Evolutionary conservation across 1,284 basidiomycete genomes (phyloP).

Genomic region (Thecaphora thlaspeos): DNA sequence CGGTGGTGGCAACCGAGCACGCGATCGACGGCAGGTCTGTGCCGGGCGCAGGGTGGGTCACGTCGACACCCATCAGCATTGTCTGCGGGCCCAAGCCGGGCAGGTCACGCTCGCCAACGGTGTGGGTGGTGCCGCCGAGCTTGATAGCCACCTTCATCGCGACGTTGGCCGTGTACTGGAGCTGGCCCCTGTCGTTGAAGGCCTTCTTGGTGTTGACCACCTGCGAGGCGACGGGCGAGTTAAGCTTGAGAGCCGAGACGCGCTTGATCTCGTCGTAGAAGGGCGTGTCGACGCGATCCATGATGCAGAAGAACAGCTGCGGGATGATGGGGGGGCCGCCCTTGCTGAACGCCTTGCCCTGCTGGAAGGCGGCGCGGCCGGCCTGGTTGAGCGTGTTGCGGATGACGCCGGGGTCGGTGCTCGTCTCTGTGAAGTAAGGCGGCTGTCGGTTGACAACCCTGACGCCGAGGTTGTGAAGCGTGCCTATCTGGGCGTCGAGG

Average conservation of each 20-base stretch:
- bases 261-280: slow-evolving; percentile 60
- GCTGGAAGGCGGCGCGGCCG: slow-evolving; percentile 9
- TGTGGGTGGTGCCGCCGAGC: slow-evolving; percentile 61
- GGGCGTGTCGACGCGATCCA: slow-evolving; percentile 40
- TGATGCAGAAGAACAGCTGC: slow-evolving; percentile 38
- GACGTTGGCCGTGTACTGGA: slow-evolving; percentile 61
- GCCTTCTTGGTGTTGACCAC: slow-evolving; percentile 43
- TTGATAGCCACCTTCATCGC: slow-evolving; percentile 58
- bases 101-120: slow-evolving; percentile 36
- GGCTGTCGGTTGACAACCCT: slow-evolving; percentile 6
- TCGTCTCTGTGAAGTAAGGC: slow-evolving; percentile 6
- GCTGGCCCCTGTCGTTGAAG: slow-evolving; percentile 42
- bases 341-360: slow-evolving; percentile 5
- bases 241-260: slow-evolving; percentile 50
- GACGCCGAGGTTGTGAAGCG: slow-evolving; percentile 20
- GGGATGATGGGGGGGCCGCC: not conserved
- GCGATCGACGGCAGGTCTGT: slow-evolving; percentile 61
- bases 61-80: slow-evolving; percentile 60
- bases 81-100: slow-evolving; percentile 48
- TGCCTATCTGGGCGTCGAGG: slow-evolving; percentile 7
- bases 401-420: slow-evolving; percentile 5
- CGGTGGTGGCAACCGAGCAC: slow-evolving; percentile 59
- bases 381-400: slow-evolving; percentile 6
- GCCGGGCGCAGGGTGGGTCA: slow-evolving; percentile 53
- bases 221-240: slow-evolving; percentile 57